A percentile compares a stretch with the other conserved stretches of the same genome.
Evolutionary conservation across 1,139 yeast genomes (phyloP).

Genomic region (Protomyces arabidopsidicola): DNA sequence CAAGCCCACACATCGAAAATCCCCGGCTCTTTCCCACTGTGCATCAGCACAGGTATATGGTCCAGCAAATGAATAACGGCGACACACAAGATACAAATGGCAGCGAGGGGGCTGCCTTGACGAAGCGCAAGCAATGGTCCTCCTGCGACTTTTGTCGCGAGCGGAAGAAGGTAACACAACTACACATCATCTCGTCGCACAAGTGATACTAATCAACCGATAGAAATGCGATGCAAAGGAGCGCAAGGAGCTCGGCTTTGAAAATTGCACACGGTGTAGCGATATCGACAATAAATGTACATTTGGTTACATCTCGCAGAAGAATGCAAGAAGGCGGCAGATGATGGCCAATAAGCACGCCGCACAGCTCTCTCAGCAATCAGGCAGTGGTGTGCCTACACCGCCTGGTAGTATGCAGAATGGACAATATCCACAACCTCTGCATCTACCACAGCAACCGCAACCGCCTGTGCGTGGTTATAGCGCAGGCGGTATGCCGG

Average conservation of each 20-base stretch:
- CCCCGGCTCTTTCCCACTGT: no score
- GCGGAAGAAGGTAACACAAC: slow-evolving; percentile 4
- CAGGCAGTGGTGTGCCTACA: background rate
- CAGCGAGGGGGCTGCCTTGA: background rate
- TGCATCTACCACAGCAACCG: background rate
- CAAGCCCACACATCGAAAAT: no score
- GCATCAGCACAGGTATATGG: background rate
- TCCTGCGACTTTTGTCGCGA: slow-evolving; percentile 19
- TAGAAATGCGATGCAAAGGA: background rate
- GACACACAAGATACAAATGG: background rate
- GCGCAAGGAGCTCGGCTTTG: background rate
- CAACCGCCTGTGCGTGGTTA: background rate
- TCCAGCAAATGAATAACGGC: background rate
- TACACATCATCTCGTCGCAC: no score
- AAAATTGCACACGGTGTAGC: slow-evolving; percentile 7
- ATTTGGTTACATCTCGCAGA: slow-evolving; percentile 9
- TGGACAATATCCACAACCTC: background rate
- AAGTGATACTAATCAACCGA: background rate
- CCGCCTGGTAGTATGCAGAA: background rate
- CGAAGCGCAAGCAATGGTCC: slow-evolving; percentile 21
- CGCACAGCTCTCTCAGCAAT: background rate
- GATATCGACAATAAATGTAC: slow-evolving; percentile 12
- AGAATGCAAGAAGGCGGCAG: slow-evolving; percentile 4
- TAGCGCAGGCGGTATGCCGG: background rate
- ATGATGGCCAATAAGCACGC: slow-evolving; percentile 13